These are phyloP conservation scores for Sphaerostilbella broomeana DNA, from an alignment of 2,329 filamentous ascomycete species.

Conservation along the genomic window DNA sequence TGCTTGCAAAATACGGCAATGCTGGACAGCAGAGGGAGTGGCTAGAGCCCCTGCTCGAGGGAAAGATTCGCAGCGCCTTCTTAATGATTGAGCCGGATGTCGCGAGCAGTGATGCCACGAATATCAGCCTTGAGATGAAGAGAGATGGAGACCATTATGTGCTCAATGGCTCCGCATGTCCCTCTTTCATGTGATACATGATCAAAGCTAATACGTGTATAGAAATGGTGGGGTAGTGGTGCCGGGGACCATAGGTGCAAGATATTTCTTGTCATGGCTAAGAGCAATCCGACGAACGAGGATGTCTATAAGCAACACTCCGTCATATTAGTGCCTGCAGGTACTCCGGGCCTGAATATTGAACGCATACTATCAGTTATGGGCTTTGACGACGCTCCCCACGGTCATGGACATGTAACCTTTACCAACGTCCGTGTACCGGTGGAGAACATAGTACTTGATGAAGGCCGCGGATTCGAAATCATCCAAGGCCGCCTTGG, in stretches of 20 bases:
- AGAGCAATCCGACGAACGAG: slow-evolving; percentile 68
- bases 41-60: slow-evolving; percentile 74
- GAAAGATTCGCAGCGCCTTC: slow-evolving; percentile 82
- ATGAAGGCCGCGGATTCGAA: slow-evolving; percentile 91
- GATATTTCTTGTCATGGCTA: slow-evolving; percentile 95
- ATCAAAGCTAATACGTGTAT: too few relatives aligned
- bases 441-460: slow-evolving; percentile 75
- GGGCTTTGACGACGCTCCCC: slow-evolving; percentile 96
- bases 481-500: slow-evolving; percentile 97
- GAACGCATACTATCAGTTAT: slow-evolving; percentile 91
- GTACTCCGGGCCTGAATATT: slow-evolving; percentile 79
- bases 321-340: slow-evolving; percentile 78
- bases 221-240: slow-evolving; percentile 99
- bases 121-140: slow-evolving; percentile 78
- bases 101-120: slow-evolving; percentile 85
- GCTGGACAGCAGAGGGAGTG: slow-evolving; percentile 78
- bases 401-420: slow-evolving; percentile 88
- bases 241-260: slow-evolving; percentile 88
- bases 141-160: slow-evolving; percentile 84
- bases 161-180: slow-evolving; percentile 81
- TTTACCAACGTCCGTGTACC: slow-evolving; percentile 91
- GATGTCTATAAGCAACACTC: slow-evolving; percentile 87
- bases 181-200: too few relatives aligned
- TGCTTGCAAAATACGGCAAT: slow-evolving; percentile 84
- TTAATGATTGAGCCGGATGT: slow-evolving; percentile 91